Conservation (phyloP, 2,329 filamentous ascomycete species). For the Zymoseptoria ardabiliae region DNA sequence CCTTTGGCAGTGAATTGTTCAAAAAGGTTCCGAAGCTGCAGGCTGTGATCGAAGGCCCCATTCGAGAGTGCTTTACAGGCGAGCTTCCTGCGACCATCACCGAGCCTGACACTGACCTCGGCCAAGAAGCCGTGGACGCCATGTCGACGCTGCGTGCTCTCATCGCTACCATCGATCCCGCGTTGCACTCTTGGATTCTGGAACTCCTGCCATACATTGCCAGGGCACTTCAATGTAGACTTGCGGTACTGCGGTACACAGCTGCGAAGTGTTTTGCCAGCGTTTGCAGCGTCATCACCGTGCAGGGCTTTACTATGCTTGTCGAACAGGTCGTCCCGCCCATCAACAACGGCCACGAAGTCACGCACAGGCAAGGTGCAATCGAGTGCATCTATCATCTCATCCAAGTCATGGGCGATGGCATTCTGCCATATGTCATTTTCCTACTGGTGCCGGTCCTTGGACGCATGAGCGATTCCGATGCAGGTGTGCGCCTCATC, state of each 20-base stretch:
- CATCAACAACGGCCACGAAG: conserved; percentile 82
- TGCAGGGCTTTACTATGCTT: conserved; percentile 90
- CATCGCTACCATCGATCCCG: conserved; percentile 75
- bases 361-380: conserved; percentile 83
- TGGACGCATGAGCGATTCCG: conserved; percentile 95
- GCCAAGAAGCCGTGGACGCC: conserved; percentile 89
- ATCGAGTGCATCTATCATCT: conserved; percentile 95
- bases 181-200: conserved; percentile 73
- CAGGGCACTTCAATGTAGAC: conserved; percentile 75
- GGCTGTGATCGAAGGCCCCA: conserved; percentile 71
- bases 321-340: conserved; percentile 88
- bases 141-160: conserved; percentile 88
- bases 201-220: conserved; percentile 77
- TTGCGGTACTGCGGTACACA: conserved; percentile 92
- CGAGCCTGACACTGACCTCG: conserved; percentile 66
- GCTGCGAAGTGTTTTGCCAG: conserved; percentile 96
- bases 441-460: conserved; percentile 97
- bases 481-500: conserved; percentile 88
- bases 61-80: conserved; percentile 65
- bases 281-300: conserved; percentile 90
- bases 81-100: conserved; percentile 63
- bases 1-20: conserved; percentile 71
- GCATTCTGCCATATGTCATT: conserved; percentile 93
- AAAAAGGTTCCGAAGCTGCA: conserved; percentile 77
- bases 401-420: conserved; percentile 96